Percentiles rank a stretch among this genome's conserved stretches.
Evolutionary conservation across 1,284 basidiomycete genomes (phyloP).

Genomic region (Cutaneotrichosporon mucoides): DNA sequence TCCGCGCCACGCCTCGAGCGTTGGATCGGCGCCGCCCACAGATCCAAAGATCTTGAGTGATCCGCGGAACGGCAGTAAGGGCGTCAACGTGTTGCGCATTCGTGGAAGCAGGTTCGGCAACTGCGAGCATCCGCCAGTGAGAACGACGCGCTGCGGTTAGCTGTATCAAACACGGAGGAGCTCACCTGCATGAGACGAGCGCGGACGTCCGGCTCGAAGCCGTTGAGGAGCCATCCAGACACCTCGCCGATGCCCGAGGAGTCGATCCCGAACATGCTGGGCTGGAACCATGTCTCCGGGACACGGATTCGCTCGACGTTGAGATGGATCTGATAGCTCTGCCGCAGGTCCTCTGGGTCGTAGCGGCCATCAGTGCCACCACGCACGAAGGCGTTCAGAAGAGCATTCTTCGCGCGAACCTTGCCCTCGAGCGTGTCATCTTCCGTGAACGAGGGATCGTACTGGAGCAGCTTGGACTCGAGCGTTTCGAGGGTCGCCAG

Average conservation of each 20-base stretch:
- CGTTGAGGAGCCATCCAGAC: conserved; percentile 75
- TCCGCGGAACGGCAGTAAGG: conserved; percentile 75
- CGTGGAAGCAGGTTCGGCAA: conserved; percentile 68
- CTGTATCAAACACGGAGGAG: neutral
- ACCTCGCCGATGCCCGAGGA: conserved; percentile 91
- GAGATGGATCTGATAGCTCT: conserved; percentile 73
- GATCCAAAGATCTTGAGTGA: conserved; percentile 60
- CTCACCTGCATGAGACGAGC: conserved; percentile 57
- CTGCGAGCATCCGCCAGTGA: conserved; percentile 77
- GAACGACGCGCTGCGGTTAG: conserved; percentile 70
- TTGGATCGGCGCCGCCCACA: conserved; percentile 55
- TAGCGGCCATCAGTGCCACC: conserved; percentile 56
- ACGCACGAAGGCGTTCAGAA: conserved; percentile 73
- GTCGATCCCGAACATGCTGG: conserved; percentile 88
- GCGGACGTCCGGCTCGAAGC: conserved; percentile 67
- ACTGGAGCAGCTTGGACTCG: conserved; percentile 73
- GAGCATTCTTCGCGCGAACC: conserved; percentile 69
- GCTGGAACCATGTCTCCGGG: conserved; percentile 91
- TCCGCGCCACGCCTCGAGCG: conserved; percentile 82
- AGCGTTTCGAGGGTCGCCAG: conserved; percentile 65
- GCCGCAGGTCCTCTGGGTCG: conserved; percentile 60
- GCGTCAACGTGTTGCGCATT: conserved; percentile 66
- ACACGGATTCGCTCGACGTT: conserved; percentile 92
- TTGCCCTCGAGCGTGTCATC: conserved; percentile 79
- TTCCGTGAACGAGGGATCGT: conserved; percentile 77